phyloP scores from a whole-genome alignment of 2,329 filamentous ascomycete species.

The Trichoderma atrobrunneum region DNA sequence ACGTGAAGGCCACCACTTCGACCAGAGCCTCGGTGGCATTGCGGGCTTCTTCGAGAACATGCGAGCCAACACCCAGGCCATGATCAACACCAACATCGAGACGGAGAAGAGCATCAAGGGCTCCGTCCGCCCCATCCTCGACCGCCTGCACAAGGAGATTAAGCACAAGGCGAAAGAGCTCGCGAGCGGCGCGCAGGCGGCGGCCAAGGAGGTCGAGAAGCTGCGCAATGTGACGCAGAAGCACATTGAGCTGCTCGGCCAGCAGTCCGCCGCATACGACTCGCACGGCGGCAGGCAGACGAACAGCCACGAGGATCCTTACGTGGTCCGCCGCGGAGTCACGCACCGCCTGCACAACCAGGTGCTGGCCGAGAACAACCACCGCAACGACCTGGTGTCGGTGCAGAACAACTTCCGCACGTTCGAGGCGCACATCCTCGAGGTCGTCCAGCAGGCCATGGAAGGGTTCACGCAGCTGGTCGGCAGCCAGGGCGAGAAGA shows the following conservation, averaged over 20 bases:
- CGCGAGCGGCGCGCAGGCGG: constrained; percentile 73
- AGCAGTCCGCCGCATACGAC: constrained; percentile 78
- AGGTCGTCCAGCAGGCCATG: constrained; percentile 78
- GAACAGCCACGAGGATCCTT: constrained; percentile 77
- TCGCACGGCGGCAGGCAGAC: constrained; percentile 69
- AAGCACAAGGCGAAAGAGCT: constrained; percentile 96
- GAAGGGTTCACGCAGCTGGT: constrained; percentile 79
- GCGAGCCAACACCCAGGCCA: constrained; percentile 84
- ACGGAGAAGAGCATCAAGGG: constrained; percentile 88
- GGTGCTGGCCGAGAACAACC: constrained; percentile 92
- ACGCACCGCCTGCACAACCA: constrained; percentile 85
- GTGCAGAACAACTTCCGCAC: constrained; percentile 87
- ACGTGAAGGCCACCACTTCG: constrained; percentile 89
- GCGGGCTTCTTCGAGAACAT: constrained; percentile 93
- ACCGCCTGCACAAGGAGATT: constrained; percentile 90
- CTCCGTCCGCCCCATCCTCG: constrained; percentile 81
- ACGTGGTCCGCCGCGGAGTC: constrained; percentile 78
- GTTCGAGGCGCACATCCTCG: constrained; percentile 83
- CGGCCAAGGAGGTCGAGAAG: constrained; percentile 88
- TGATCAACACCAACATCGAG: constrained; percentile 85
- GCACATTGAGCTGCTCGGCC: constrained; percentile 89
- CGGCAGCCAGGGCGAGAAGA: constrained; percentile 76
- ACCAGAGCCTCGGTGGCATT: constrained; percentile 81
- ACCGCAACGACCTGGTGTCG: constrained; percentile 82
- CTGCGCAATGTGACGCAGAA: constrained; percentile 83